phyloP scores from a whole-genome alignment of 805 yeast genomes.

The Saccharomyces paradoxus region DNA sequence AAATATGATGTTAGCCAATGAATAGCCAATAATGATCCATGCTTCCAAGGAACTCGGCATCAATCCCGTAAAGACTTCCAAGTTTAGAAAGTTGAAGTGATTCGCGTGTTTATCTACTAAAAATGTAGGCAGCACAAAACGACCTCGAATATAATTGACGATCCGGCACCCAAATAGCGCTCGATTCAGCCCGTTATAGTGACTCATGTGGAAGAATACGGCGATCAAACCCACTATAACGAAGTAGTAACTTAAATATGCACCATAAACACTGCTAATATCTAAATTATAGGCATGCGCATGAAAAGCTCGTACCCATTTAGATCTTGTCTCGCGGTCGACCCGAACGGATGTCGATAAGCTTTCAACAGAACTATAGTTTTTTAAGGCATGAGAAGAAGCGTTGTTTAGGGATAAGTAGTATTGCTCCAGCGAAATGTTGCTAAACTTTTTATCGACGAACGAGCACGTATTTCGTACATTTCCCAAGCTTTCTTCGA shows the following conservation, averaged over 20 bases:
- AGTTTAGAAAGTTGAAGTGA: conserved; percentile 6
- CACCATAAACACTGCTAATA: conserved; percentile 10
- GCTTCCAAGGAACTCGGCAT: conserved; percentile 21
- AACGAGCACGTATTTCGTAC: conserved; percentile 8
- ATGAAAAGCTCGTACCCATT: conserved; percentile 13
- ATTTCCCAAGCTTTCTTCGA: conserved; percentile 10
- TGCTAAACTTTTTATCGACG: neutral
- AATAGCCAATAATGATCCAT: conserved; percentile 11
- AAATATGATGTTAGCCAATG: conserved; percentile 10
- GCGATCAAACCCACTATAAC: conserved; percentile 4
- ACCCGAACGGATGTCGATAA: conserved; percentile 11
- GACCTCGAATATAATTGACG: conserved; percentile 13
- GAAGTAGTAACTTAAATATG: conserved; percentile 11
- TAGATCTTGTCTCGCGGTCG: conserved; percentile 3
- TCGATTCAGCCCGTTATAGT: conserved; percentile 7
- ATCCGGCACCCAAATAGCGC: conserved; percentile 5
- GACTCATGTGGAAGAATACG: conserved; percentile 6
- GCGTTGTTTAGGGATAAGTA: conserved; percentile 13
- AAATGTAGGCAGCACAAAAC: conserved; percentile 11
- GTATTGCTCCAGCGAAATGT: conserved; percentile 9
- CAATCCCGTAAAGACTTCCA: conserved; percentile 10
- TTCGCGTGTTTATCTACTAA: conserved; percentile 15
- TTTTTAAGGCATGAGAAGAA: conserved; percentile 1
- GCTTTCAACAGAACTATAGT: neutral
- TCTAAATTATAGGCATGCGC: conserved; percentile 15